These are phyloP conservation scores for Hemileccinum hortonii DNA, from an alignment of 1,284 basidiomycete species.

Conservation along the genomic window DNA sequence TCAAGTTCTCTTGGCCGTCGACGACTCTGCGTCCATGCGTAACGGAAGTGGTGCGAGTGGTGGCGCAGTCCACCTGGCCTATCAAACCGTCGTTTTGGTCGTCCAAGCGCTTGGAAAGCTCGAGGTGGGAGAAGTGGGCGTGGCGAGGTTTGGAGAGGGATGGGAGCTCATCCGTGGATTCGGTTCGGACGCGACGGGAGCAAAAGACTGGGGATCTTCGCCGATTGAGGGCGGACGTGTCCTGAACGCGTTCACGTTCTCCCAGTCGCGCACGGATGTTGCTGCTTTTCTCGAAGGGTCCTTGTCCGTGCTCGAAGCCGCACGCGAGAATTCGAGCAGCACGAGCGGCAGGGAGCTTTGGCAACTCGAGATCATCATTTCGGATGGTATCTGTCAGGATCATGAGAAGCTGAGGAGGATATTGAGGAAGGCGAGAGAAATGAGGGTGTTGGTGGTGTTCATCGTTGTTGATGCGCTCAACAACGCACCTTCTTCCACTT, in stretches of 20 bases:
- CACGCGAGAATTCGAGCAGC: conserved; percentile 56
- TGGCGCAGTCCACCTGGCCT: conserved; percentile 91
- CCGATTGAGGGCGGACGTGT: conserved; percentile 43
- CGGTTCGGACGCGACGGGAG: conserved; percentile 55
- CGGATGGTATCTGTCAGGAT: conserved; percentile 97
- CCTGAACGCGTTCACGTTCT: conserved; percentile 85
- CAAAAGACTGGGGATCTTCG: conserved; percentile 31
- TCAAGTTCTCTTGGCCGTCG: conserved; percentile 92
- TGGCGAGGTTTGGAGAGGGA: conserved; percentile 87
- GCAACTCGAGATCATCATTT: conserved; percentile 99
- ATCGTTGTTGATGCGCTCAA: conserved; percentile 91
- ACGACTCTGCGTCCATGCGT: conserved; percentile 97
- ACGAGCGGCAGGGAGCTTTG: conserved; percentile 78
- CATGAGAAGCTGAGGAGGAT: conserved; percentile 83
- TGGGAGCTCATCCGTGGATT: conserved; percentile 91
- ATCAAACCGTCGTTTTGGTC: conserved; percentile 91
- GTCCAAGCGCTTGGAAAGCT: conserved; percentile 88
- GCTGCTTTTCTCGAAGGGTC: conserved; percentile 84
- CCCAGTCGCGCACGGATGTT: conserved; percentile 91
- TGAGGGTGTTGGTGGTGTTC: conserved; percentile 96
- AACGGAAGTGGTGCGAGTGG: conserved; percentile 85
- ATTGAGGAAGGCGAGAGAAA: conserved; percentile 85
- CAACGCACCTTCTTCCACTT: conserved; percentile 31
- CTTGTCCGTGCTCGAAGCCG: conserved; percentile 72
- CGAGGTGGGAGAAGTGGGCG: conserved; percentile 91